Conservation (phyloP, 805 yeast genomes). For the Debaryomyces prosopidis region DNA sequence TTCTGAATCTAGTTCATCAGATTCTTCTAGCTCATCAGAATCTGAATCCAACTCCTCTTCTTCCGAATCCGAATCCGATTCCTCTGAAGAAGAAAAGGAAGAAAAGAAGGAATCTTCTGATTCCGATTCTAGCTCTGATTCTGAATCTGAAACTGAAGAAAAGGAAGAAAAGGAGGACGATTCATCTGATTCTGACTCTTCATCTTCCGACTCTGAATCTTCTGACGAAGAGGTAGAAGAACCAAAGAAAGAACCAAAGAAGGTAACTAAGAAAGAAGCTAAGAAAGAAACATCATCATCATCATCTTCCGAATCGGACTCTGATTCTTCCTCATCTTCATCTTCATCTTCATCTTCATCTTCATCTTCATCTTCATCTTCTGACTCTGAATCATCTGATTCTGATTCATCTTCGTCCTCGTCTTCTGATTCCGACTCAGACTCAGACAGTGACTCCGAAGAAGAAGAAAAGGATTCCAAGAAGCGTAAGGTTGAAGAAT, state of each 20-base stretch:
- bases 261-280: constrained; percentile 14
- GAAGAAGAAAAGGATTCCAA: constrained; percentile 12
- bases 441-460: constrained; percentile 27
- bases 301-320: too few relatives aligned
- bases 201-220: constrained; percentile 24
- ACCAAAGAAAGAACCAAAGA: constrained; percentile 21
- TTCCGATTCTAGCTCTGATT: constrained; percentile 26
- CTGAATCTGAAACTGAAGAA: constrained; percentile 29
- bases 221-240: constrained; percentile 31
- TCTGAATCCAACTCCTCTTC: constrained; percentile 19
- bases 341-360: background rate
- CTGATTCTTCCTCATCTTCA: constrained; percentile 16
- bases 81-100: constrained; percentile 21
- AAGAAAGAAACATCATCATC: constrained; percentile 17
- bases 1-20: constrained; percentile 22
- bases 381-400: constrained; percentile 27
- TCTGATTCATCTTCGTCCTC: constrained; percentile 23
- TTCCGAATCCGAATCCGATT: constrained; percentile 23
- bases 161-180: constrained; percentile 18
- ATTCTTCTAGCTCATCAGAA: constrained; percentile 27
- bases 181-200: constrained; percentile 25
- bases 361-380: constrained; percentile 18
- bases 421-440: constrained; percentile 22
- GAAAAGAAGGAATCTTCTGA: constrained; percentile 18
- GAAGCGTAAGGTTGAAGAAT: constrained; percentile 35